Evolutionary conservation across 1,284 basidiomycete genomes (phyloP).

Genomic region (Rhodotorula sp.): DNA sequence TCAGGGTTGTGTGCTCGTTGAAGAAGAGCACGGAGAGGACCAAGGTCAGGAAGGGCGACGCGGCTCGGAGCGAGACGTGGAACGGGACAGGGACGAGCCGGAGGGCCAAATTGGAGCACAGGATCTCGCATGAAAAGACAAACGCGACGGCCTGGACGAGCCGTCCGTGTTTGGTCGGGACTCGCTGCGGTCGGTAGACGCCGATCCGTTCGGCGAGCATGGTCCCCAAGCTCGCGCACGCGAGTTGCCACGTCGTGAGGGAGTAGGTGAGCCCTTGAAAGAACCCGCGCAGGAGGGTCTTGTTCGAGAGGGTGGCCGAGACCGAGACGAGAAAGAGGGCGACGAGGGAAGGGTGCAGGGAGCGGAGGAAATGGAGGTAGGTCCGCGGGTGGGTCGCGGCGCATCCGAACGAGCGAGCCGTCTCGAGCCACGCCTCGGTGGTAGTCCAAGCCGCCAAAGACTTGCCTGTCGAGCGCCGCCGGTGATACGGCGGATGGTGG

Average conservation of each 20-base stretch:
- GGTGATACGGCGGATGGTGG: background rate
- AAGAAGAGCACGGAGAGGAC: constrained; percentile 35
- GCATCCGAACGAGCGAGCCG: constrained; percentile 9
- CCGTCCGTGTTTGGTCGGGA: constrained; percentile 23
- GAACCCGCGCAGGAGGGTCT: constrained; percentile 33
- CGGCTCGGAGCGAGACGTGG: constrained; percentile 39
- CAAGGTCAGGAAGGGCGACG: constrained; percentile 37
- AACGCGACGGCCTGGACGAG: constrained; percentile 23
- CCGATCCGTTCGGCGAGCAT: constrained; percentile 24
- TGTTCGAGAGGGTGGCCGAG: constrained; percentile 33
- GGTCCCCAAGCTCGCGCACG: constrained; percentile 28
- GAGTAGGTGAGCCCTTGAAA: constrained; percentile 32
- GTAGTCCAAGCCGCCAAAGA: background rate
- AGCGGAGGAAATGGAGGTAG: constrained; percentile 25
- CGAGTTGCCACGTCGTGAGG: constrained; percentile 32
- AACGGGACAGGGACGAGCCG: constrained; percentile 38
- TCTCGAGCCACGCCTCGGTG: background rate
- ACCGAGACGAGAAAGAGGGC: constrained; percentile 31
- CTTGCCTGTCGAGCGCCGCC: background rate
- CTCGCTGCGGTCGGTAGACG: constrained; percentile 18
- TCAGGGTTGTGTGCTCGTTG: constrained; percentile 15
- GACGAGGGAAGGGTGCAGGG: constrained; percentile 27
- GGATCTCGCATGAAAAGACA: constrained; percentile 35
- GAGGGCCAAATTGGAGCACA: constrained; percentile 29
- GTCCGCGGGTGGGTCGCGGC: constrained; percentile 9